Conservation (phyloP, 768 basidiomycete genomes). For the Lactarius hengduanensis region DNA sequence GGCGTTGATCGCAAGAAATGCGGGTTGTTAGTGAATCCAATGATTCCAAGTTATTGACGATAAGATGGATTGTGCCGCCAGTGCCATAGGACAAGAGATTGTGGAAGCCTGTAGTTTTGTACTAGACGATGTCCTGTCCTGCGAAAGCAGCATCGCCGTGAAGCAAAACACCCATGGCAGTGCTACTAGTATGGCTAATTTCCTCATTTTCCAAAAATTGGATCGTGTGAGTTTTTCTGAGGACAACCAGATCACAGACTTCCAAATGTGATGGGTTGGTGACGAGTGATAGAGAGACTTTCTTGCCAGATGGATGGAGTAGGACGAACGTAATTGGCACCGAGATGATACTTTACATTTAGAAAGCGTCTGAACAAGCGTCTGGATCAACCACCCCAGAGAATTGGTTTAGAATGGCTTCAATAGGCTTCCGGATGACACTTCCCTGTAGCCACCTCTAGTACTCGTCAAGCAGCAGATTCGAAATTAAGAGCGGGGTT, state of each 20-base stretch:
- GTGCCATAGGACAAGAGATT: constrained; percentile 93
- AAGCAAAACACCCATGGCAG: too few species aligned
- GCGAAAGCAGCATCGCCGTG: constrained; percentile 98
- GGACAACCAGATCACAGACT: constrained; percentile 96
- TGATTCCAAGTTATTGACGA: constrained; percentile 90
- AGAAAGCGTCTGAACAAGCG: constrained; percentile 56
- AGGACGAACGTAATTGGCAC: constrained; percentile 97
- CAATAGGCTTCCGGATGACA: constrained; percentile 97
- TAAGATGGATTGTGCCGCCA: constrained; percentile 96
- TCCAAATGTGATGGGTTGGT: constrained; percentile 99
- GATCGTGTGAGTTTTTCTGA: constrained; percentile 96
- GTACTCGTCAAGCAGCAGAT: too few species aligned
- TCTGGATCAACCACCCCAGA: constrained; percentile 54
- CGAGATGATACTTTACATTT: constrained; percentile 98
- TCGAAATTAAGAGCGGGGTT: too few species aligned
- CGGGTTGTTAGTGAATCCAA: constrained; percentile 98
- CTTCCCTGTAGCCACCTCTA: too few species aligned
- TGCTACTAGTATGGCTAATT: constrained; percentile 50
- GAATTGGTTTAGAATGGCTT: constrained; percentile 98
- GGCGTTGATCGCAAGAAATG: constrained; percentile 98
- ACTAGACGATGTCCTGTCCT: constrained; percentile 94
- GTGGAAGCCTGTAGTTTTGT: constrained; percentile 97
- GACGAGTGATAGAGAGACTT: constrained; percentile 94
- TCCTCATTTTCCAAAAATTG: constrained; percentile 94
- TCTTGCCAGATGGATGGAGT: constrained; percentile 90